Percentiles rank a stretch among this genome's conserved stretches.
Evolutionary conservation across 1,284 basidiomycete genomes (phyloP).

Genomic region (Boletus chippewaensis): DNA sequence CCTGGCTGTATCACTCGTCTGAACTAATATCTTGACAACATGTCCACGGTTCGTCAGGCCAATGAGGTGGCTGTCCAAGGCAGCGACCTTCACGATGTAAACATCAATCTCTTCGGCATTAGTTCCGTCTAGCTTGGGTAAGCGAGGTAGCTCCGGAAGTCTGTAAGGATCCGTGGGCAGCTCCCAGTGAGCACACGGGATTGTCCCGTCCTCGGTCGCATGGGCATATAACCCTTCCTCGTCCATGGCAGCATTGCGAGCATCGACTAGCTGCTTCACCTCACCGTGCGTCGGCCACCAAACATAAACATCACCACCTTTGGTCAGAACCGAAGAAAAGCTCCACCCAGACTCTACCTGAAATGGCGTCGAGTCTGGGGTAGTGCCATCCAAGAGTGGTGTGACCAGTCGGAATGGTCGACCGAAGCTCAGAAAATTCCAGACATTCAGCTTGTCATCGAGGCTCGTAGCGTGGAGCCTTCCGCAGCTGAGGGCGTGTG

Average conservation of each 20-base stretch:
- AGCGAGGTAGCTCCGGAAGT: constrained; percentile 48
- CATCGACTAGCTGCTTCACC: constrained; percentile 35
- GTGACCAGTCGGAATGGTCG: constrained; percentile 60
- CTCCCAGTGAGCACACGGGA: constrained; percentile 59
- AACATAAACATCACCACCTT: constrained; percentile 62
- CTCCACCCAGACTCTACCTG: constrained; percentile 82
- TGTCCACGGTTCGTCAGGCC: constrained; percentile 76
- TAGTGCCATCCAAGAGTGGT: constrained; percentile 39
- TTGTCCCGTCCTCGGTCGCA: constrained; percentile 35
- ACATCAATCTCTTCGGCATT: constrained; percentile 34
- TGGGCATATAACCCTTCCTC: constrained; percentile 35
- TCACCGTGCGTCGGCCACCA: constrained; percentile 64
- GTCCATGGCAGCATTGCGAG: constrained; percentile 44
- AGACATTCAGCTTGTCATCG: constrained; percentile 52
- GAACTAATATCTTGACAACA: constrained; percentile 52
- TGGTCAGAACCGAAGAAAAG: constrained; percentile 64
- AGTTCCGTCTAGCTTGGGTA: constrained; percentile 38
- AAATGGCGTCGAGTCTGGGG: constrained; percentile 44
- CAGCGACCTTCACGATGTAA: constrained; percentile 73
- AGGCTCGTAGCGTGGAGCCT: constrained; percentile 64
- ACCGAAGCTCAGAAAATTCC: constrained; percentile 71
- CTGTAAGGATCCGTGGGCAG: constrained; percentile 45
- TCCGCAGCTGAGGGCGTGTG: constrained; percentile 51
- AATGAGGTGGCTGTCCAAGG: constrained; percentile 57
- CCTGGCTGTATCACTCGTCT: constrained; percentile 33